Evolutionary conservation across 352 stramenopile genomes (phyloP).

Genomic region (Lagenidium giganteum): DNA sequence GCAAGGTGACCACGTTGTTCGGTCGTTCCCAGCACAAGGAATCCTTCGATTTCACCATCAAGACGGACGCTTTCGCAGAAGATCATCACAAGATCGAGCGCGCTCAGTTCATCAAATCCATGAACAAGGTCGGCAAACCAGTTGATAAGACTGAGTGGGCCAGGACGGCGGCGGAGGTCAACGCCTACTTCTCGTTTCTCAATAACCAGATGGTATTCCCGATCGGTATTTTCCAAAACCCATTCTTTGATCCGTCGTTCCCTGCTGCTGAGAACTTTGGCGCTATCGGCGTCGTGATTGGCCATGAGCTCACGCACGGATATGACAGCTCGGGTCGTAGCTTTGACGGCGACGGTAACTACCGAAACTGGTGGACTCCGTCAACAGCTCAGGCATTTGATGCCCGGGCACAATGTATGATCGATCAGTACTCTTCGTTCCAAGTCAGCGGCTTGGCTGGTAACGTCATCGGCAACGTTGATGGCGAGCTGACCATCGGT

Average conservation of each 20-base stretch:
- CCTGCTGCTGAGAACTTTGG: slow-evolving; percentile 90
- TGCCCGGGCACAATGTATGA: slow-evolving; percentile 48
- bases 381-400: slow-evolving; percentile 73
- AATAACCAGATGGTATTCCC: slow-evolving; percentile 93
- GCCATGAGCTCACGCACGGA: slow-evolving; percentile 94
- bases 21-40: slow-evolving; percentile 20
- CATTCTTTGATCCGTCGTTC: slow-evolving; percentile 85
- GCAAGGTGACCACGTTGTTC: slow-evolving; percentile 9
- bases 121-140: slow-evolving; percentile 25
- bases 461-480: slow-evolving; percentile 33
- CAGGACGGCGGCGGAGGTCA: slow-evolving; percentile 90
- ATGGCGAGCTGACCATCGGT: slow-evolving; percentile 57
- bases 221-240: slow-evolving; percentile 89
- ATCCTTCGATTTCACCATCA: slow-evolving; percentile 24
- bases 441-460: slow-evolving; percentile 35
- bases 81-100: slow-evolving; percentile 46
- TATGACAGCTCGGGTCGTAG: slow-evolving; percentile 90
- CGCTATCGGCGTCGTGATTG: slow-evolving; percentile 88
- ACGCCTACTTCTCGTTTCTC: slow-evolving; percentile 77
- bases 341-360: slow-evolving; percentile 83
- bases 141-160: slow-evolving; percentile 62
- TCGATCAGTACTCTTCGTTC: slow-evolving; percentile 56
- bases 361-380: slow-evolving; percentile 90
- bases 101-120: slow-evolving; percentile 22
- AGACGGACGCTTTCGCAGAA: slow-evolving; percentile 36